A percentile compares a stretch with the other conserved stretches of the same genome.
These are phyloP conservation scores for Ophiostoma sp. DNA, from an alignment of 2,329 filamentous ascomycete genomes.

Conservation along the genomic window DNA sequence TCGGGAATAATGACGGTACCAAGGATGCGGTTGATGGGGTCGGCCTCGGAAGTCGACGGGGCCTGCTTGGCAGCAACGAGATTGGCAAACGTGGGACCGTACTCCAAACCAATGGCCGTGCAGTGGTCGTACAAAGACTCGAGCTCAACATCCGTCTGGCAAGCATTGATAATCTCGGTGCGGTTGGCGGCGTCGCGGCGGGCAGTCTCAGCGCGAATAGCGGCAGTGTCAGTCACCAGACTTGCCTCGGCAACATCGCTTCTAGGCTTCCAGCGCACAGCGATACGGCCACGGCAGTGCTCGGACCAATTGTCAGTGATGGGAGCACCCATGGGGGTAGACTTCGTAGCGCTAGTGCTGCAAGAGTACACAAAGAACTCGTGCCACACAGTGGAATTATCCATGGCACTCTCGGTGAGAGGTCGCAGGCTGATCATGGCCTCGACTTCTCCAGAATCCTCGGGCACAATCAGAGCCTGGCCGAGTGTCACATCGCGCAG, in stretches of 20 bases:
- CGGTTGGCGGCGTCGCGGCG: constrained; percentile 14
- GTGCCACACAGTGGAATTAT: constrained; percentile 28
- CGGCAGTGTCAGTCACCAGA: constrained; percentile 19
- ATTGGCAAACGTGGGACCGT: constrained; percentile 29
- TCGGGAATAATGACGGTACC: constrained; percentile 26
- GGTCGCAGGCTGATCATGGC: constrained; percentile 28
- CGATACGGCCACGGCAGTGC: constrained; percentile 30
- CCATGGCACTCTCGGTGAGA: constrained; percentile 25
- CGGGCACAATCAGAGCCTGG: constrained; percentile 28
- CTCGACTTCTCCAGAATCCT: constrained; percentile 26
- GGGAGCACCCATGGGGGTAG: constrained; percentile 22
- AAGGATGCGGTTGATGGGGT: constrained; percentile 19
- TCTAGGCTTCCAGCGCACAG: constrained; percentile 20
- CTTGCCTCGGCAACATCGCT: neutral
- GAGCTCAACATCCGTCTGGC: constrained; percentile 22
- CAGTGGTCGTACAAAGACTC: constrained; percentile 25
- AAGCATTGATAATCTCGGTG: constrained; percentile 13
- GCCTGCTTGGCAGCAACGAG: constrained; percentile 22
- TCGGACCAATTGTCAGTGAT: constrained; percentile 27
- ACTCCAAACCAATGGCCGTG: constrained; percentile 28
- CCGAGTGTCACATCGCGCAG: constrained; percentile 29
- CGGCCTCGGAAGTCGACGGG: constrained; percentile 6
- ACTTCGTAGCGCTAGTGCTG: constrained; percentile 25
- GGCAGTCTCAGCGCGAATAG: constrained; percentile 11
- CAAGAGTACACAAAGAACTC: constrained; percentile 31